Evolutionary conservation across 176 grass and related monocot species (phyloP), one percentile per base, ranked within the genome.

Genomic region (Calamus simplicifolius): DNA sequence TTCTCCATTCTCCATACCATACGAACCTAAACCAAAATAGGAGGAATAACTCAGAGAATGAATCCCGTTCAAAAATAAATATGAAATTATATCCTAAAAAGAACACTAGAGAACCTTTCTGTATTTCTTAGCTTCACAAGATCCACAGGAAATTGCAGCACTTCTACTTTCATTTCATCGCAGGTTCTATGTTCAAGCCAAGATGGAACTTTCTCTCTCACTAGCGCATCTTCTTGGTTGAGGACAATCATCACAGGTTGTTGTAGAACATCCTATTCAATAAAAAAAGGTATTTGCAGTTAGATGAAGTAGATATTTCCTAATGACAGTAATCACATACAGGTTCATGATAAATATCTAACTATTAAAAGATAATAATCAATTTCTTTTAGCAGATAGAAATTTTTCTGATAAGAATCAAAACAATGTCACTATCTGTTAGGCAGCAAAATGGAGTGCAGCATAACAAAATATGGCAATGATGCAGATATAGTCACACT

Each of bases 161-260:
- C 55, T 49, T 77, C 73, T 68, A 64, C 31, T 48, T 62, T 77
- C 10, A 49, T 35, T 59, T 71, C 59, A 62, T 90, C 80, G 43
- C 83, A 58, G 38, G 49, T 57, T 65, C 84, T 77, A 63, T 67
- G 75, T 79, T 96, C 86, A 74, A 96, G 86, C 91, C 91, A 96
- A 62, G 64, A 61, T 21, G 77, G 83, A 77, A 86, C 64, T 80
- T 95, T 86, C 29, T 75, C 70, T 58, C 64, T 6, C 27, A 53
- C 72, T 26, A 56, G 35, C 51, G 25, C 55, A 48, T 64, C 77
- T 79, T 86, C 77, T 78, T 85, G 69, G 52, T 79, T 74, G 57
- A 90, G 64, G 51, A 96, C 17, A 58, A 23, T 12, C 50, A 96
- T 87, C 58, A 87, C 29, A 74, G 86, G 80, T 82, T 63, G 82